Conservation (phyloP, 805 yeast genomes). For the Peterozyma toletana region DNA sequence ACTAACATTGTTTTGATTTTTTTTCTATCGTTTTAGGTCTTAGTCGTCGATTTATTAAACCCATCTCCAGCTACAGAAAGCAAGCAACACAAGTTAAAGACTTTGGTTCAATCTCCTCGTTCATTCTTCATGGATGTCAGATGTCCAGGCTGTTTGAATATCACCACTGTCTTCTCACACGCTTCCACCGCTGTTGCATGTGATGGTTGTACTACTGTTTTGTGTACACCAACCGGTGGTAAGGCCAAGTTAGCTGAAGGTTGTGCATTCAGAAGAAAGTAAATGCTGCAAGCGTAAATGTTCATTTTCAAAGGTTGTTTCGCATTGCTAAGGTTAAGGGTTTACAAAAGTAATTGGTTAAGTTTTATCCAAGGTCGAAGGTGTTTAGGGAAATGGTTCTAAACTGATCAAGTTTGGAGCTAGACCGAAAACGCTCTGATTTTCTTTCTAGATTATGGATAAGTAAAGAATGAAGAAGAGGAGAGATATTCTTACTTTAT, state of each 20-base stretch:
- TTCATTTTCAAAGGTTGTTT: too few species aligned
- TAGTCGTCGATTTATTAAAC: constrained; percentile 98
- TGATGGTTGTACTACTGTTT: constrained; percentile 96
- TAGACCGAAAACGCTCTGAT: too few species aligned
- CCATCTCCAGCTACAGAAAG: constrained; percentile 97
- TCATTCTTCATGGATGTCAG: constrained; percentile 99
- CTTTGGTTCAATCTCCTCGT: constrained; percentile 96
- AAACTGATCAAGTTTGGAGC: too few species aligned
- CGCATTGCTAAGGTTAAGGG: too few species aligned
- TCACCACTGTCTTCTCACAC: constrained; percentile 99
- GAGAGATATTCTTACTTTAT: too few species aligned
- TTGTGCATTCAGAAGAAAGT: constrained; percentile 99
- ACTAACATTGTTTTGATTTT: background rate
- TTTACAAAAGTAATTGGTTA: too few species aligned
- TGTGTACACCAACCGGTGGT: constrained; percentile 99
- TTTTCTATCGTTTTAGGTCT: constrained; percentile 49
- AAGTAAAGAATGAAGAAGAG: too few species aligned
- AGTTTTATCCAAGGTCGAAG: background rate
- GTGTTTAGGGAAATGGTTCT: background rate
- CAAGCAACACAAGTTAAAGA: constrained; percentile 94
- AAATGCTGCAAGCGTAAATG: constrained; percentile 23
- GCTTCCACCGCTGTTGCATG: constrained; percentile 99
- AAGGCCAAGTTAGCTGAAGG: constrained; percentile 99
- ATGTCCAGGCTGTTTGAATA: constrained; percentile 99
- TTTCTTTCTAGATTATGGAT: too few species aligned